phyloP scores from a whole-genome alignment of 2,329 filamentous ascomycete genomes.

The Ophiostoma quercus region DNA sequence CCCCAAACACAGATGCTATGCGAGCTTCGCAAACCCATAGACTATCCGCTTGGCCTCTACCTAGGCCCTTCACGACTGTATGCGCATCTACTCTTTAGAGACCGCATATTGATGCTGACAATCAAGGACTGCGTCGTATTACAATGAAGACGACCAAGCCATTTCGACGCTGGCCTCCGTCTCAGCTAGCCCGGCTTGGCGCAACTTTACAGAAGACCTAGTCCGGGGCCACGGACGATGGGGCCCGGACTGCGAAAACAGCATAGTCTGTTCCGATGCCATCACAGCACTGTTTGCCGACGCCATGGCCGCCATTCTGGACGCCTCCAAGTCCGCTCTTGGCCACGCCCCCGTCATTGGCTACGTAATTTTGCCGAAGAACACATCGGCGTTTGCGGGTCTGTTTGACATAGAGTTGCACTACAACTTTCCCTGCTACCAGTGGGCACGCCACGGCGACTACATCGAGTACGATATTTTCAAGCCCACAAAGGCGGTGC shows the following conservation, averaged over 20 bases:
- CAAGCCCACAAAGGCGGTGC: background rate
- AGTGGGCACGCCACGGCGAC: slow-evolving; percentile 11
- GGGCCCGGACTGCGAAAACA: background rate
- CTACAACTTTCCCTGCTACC: slow-evolving; percentile 15
- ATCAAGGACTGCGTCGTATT: slow-evolving; percentile 17
- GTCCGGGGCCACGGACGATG: slow-evolving; percentile 8
- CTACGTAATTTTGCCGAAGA: slow-evolving; percentile 14
- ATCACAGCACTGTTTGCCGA: background rate
- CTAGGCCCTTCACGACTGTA: slow-evolving; percentile 18
- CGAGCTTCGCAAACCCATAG: background rate
- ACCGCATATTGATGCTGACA: slow-evolving; percentile 1
- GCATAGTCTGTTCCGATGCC: background rate
- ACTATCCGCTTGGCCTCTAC: slow-evolving; percentile 18
- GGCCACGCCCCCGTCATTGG: slow-evolving; percentile 8
- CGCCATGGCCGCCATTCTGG: slow-evolving; percentile 15
- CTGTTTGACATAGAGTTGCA: slow-evolving; percentile 16
- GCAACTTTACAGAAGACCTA: background rate
- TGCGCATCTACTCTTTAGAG: slow-evolving; percentile 5
- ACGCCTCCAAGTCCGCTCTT: slow-evolving; percentile 8
- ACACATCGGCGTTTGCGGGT: background rate
- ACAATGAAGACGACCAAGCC: slow-evolving; percentile 16
- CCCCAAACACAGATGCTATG: slow-evolving; percentile 9
- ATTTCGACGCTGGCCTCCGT: slow-evolving; percentile 14
- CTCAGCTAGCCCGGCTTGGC: slow-evolving; percentile 17
- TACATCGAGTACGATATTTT: slow-evolving; percentile 19